These are phyloP conservation scores for Malassezia vespertilionis DNA, from an alignment of 1,284 basidiomycete species.

Conservation along the genomic window DNA sequence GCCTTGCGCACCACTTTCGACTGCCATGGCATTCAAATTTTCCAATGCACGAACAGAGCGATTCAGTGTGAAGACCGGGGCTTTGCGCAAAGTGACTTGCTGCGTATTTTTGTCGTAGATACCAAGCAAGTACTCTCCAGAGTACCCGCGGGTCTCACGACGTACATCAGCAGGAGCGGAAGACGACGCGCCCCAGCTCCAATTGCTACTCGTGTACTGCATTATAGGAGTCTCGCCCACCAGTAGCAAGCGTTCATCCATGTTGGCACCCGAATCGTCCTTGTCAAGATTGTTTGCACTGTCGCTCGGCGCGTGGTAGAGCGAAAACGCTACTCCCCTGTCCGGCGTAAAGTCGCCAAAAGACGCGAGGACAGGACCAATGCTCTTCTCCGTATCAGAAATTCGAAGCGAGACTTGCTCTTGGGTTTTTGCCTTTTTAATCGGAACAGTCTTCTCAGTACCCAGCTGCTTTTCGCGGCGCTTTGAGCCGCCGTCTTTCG, in stretches of 20 bases:
- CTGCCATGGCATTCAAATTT: slow-evolving; percentile 26
- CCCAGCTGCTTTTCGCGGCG: slow-evolving; percentile 4
- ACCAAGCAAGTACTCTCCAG: slow-evolving; percentile 42
- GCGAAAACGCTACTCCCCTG: slow-evolving; percentile 1
- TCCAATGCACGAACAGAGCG: slow-evolving; percentile 34
- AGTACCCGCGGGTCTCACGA: slow-evolving; percentile 31
- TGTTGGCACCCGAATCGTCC: not conserved
- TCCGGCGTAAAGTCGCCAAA: slow-evolving; percentile 14
- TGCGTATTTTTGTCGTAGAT: slow-evolving; percentile 34
- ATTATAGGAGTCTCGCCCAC: slow-evolving; percentile 35
- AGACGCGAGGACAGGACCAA: slow-evolving; percentile 10
- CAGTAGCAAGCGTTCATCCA: slow-evolving; percentile 28
- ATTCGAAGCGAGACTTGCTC: not conserved
- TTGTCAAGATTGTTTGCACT: not conserved
- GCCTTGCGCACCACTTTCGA: slow-evolving; percentile 18
- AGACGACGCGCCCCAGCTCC: slow-evolving; percentile 15
- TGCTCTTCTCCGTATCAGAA: not conserved
- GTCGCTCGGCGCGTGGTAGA: slow-evolving; percentile 11
- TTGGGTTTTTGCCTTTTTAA: slow-evolving; percentile 1
- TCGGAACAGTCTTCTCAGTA: not conserved
- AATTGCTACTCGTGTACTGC: slow-evolving; percentile 33
- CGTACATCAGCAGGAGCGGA: slow-evolving; percentile 22
- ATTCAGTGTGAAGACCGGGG: slow-evolving; percentile 36
- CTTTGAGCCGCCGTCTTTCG: slow-evolving; percentile 5
- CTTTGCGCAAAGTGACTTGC: slow-evolving; percentile 33